These are phyloP conservation scores for Xylaria sp. DNA, from an alignment of 2,329 filamentous ascomycete genomes.

Conservation along the genomic window DNA sequence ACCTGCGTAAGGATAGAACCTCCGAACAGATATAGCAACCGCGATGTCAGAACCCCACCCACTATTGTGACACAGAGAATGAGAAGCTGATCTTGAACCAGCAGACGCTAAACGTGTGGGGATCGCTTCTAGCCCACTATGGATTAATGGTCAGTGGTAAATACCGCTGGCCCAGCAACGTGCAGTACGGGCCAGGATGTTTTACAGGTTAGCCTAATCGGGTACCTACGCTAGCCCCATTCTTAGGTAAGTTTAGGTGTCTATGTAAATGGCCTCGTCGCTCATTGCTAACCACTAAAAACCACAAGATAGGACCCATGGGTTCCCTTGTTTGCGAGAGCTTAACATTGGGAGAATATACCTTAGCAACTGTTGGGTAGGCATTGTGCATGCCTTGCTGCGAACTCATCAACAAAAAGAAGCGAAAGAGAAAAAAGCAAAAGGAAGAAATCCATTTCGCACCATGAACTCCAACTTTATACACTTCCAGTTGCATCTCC, in stretches of 20 bases:
- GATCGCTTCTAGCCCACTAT: not conserved
- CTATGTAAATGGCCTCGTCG: not conserved
- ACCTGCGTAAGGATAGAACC: too few relatives aligned
- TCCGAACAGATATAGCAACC: too few relatives aligned
- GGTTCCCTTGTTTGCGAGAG: conserved; percentile 7
- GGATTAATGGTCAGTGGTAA: conserved; percentile 17
- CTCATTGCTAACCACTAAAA: not conserved
- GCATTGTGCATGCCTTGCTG: conserved; percentile 8
- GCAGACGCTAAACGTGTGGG: not conserved
- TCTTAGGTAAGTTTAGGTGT: not conserved
- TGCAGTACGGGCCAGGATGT: not conserved
- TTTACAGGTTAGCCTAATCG: not conserved
- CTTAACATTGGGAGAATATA: conserved; percentile 1
- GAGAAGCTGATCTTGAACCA: not conserved
- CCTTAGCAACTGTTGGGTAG: conserved; percentile 2
- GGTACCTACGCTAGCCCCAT: not conserved
- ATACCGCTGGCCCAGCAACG: conserved; percentile 27
- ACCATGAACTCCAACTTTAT: conserved; percentile 21
- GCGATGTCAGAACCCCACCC: not conserved
- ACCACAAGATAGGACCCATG: not conserved
- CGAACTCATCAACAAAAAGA: conserved; percentile 7
- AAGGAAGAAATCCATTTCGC: conserved; percentile 3
- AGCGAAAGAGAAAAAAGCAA: not conserved
- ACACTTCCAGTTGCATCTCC: not conserved
- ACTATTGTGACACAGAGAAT: not conserved